Evolutionary conservation across 495 filamentous ascomycete genomes (phyloP).

Genomic region (Massariosphaeria phaeospora): DNA sequence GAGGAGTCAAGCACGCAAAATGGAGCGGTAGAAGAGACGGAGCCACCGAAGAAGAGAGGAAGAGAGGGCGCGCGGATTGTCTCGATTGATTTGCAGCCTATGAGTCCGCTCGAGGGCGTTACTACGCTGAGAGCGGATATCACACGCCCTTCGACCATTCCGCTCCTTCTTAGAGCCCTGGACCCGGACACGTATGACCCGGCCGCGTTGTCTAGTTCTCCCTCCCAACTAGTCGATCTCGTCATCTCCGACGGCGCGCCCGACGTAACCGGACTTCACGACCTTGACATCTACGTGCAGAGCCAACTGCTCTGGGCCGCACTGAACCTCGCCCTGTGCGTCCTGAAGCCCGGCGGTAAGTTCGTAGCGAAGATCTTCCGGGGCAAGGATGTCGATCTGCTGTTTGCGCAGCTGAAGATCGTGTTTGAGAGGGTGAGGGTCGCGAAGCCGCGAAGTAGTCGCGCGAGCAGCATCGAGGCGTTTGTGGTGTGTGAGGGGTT

Average conservation of each 20-base stretch:
- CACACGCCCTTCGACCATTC: constrained; percentile 91
- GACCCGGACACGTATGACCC: constrained; percentile 66
- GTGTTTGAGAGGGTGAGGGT: constrained; percentile 85
- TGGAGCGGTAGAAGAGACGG: constrained; percentile 31
- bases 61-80: constrained; percentile 78
- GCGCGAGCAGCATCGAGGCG: constrained; percentile 91
- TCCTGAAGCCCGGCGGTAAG: constrained; percentile 84
- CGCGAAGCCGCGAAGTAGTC: constrained; percentile 85
- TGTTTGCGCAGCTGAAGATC: constrained; percentile 85
- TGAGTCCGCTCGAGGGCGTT: constrained; percentile 87
- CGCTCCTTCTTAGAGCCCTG: constrained; percentile 76
- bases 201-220: constrained; percentile 43
- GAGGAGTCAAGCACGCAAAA: background rate
- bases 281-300: constrained; percentile 96
- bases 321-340: constrained; percentile 84
- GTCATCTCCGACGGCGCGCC: constrained; percentile 94
- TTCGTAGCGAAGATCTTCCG: constrained; percentile 98
- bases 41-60: constrained; percentile 49
- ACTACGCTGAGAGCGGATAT: constrained; percentile 90
- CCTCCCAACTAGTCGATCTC: constrained; percentile 72
- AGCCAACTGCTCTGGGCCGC: constrained; percentile 91
- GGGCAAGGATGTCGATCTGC: constrained; percentile 82
- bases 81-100: constrained; percentile 90
- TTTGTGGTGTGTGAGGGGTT: constrained; percentile 95
- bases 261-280: constrained; percentile 93